Evolutionary conservation across 768 basidiomycete species (phyloP), one percentile per base, ranked within the genome.

Genomic region (Boletellus sp.): DNA sequence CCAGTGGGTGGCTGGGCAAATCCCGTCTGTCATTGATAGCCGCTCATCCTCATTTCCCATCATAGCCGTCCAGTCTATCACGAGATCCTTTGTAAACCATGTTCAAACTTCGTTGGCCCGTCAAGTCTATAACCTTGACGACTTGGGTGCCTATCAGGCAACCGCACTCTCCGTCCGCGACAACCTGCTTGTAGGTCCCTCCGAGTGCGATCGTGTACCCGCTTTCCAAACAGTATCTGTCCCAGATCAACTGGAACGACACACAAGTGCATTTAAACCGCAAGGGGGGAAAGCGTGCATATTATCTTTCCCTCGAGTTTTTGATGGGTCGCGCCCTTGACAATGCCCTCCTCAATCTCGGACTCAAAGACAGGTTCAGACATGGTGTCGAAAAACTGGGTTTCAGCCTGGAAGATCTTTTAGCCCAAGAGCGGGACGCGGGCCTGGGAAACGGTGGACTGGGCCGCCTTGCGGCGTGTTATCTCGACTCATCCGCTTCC

Each of bases 271-370:
- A 81, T 47, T 80, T 85, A 67, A 86, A 87, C 42, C 84, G 88
- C 62, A 94, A 90, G 65, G 75, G 81, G 33, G 91, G 90, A 22
- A 94, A 94, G 61, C 78, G 90, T 52, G 90, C 90, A 12, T 97
- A 97, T 75, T 99, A 98, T 70, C 81, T 98, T 52, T 95, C 92
- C 36, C 81, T 97, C 47, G 95, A 96, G 70, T 96, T 93, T 70
- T 71, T 94, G 58, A 89, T 90, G 85, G 84, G 88, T 38, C 78
- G 87, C 24, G 86, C 85, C 3, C 77, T 88, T 44, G 85, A 89
- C 53, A 85, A 85, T 53, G 80, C 91, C 57, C 79, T 96, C 20
- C 81, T 97, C 54, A 98, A 97, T 65, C 80, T 98, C 23, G 86
- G 85, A 10, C 73, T 95, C 55, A 91, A 94, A 68, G 76, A 84